Evolutionary conservation across 2,329 filamentous ascomycete species (phyloP), one percentile per base, ranked within the genome.

Genomic region (Cercospora nicotianae): DNA sequence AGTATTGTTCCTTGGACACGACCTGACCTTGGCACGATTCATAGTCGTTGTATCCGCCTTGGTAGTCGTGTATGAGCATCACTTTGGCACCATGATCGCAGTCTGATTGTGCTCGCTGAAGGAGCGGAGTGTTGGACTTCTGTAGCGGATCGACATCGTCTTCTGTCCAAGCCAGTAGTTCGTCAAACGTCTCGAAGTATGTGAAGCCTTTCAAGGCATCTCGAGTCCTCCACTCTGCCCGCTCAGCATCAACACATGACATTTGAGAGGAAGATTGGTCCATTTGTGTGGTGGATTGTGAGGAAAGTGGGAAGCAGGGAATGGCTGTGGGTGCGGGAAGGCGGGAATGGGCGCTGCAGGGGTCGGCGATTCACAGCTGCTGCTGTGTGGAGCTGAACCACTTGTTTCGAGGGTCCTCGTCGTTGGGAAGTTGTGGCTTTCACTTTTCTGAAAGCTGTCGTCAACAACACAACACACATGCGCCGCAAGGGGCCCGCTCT

Each of bases 41-140:
- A 31, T 82, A 82, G 12, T 79, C 76, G 59, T 82, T 81, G 69
- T 83, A 83, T 58, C 80, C 81, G 5, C 82, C 82, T 30, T 77
- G 72, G 60, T 77, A 79, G 67, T 80, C 80, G 61, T 80, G 79
- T 39, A 79, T 79, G n/a, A 82, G 68, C 3, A 79, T 72, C 12
- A 80, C 62, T 30, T 70, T 73, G 18, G 77, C 69, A 31, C 36
- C 39, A 26, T 53, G 28, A 12, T 48, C 20, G 51, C 5, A 9
- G n/a, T 20, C n/a, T 3, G 23, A 20, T 20, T 45, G 45, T 39
- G 60, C 60, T 18, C 71, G 57, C 9, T 76, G 75, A 16, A 81
- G 66, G 3, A 81, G 68, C 7, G 80, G 80, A 3, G 76, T 81
- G 59, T 81, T 82, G 26, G 80, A 73, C 66, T 73, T 73, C 68